Evolutionary conservation across 768 basidiomycete genomes (phyloP), one percentile per base, ranked within the genome.

Genomic region (Kwoniella sp.): DNA sequence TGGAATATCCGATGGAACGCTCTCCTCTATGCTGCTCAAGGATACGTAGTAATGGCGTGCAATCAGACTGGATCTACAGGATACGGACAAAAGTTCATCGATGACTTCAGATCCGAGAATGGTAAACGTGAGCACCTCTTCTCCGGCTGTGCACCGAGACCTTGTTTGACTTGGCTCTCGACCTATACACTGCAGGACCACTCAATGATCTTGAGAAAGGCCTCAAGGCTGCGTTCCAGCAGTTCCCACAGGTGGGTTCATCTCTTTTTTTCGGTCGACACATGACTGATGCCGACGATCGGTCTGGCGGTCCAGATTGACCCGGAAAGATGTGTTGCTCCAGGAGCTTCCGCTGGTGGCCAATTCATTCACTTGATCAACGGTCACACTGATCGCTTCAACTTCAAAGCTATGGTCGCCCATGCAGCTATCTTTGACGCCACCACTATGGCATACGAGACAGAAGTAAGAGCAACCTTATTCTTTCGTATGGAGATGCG

Each of bases 11-110:
- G 91, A 55, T 95, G 94, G 94, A 96, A 96, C 80, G 89, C 88
- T 0, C 90, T 91, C 70, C 46, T 77, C 9, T 77, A 71, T 49
- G 76, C 76, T 7, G 59, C 67, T 29, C 62, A 67, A 53, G 83
- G 94, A 0, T 98, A 96, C 79, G 87, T 94, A 69, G 85, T 86
- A 12, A 84, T 96, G 48, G 83, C 88, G 29, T 88, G 95, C 71
- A 97, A 97, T 77, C 94, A 94, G 3, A 95, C 93, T 0, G 94
- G 94, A 7, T 90, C 89, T 27, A 96, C 94, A 6, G 88, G 90
- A 0, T 95, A 92, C 70, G 92, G 92, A 2, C 92, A 94, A 85
- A 70, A 76, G 17, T 78, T 81, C 47, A 74, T 68, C 47, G 77
- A 15, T 54, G 74, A 71, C 76, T 82, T 22, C 81, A 82, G 53